Evolutionary conservation across 2,329 filamentous ascomycete genomes (phyloP).

Genomic region (Endocalyx cinctus): DNA sequence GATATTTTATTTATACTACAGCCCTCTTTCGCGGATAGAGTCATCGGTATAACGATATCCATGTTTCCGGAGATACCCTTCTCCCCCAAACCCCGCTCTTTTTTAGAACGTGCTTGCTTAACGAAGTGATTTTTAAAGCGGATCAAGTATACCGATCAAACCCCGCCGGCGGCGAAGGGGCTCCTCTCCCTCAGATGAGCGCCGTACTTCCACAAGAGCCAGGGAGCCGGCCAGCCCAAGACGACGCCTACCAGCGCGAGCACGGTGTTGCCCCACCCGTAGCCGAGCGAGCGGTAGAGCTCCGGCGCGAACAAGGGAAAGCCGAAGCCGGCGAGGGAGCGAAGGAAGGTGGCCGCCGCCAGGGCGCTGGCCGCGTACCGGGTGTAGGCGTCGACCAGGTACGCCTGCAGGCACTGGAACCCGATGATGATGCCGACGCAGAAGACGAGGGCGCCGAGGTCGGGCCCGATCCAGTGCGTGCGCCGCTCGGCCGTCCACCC

Average conservation of each 20-base stretch:
- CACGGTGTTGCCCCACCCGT: conserved; percentile 44
- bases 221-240: conserved; percentile 45
- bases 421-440: conserved; percentile 34
- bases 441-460: conserved; percentile 38
- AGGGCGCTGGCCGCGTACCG: conserved; percentile 42
- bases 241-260: conserved; percentile 46
- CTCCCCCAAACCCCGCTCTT: too few relatives aligned
- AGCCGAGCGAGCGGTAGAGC: conserved; percentile 38
- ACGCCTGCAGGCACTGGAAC: conserved; percentile 42
- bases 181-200: conserved; percentile 31
- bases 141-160: too few relatives aligned
- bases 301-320: conserved; percentile 47
- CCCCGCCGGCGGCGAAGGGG: conserved; percentile 26
- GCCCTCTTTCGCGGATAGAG: too few relatives aligned
- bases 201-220: conserved; percentile 37
- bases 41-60: too few relatives aligned
- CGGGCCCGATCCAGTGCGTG: conserved; percentile 41
- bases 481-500: conserved; percentile 40
- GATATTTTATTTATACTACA: too few relatives aligned
- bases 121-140: too few relatives aligned
- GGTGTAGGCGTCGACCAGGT: conserved; percentile 43
- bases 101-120: too few relatives aligned
- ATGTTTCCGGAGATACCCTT: too few relatives aligned
- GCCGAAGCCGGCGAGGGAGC: conserved; percentile 45
- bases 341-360: conserved; percentile 38